Conservation (phyloP, 495 filamentous ascomycete species). For the Clohesyomyces aquaticus region DNA sequence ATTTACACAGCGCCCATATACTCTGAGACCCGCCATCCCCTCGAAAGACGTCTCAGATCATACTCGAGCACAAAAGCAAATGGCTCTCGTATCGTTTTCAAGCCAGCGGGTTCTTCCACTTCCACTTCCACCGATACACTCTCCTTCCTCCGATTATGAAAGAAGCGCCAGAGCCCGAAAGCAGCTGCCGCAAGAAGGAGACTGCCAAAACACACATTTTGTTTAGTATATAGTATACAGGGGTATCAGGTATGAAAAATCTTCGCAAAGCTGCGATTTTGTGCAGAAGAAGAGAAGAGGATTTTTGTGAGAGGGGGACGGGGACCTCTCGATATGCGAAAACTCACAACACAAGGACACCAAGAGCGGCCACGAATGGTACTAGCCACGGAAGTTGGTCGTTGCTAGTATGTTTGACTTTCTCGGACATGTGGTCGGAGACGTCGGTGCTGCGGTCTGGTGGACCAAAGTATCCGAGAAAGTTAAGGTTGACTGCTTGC, state of each 20-base stretch:
- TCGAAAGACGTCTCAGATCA: too few species aligned
- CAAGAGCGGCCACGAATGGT: neutral
- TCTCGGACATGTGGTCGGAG: neutral
- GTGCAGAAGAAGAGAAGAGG: neutral
- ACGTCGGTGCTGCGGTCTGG: neutral
- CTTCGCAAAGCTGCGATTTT: neutral
- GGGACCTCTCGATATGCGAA: neutral
- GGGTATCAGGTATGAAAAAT: neutral
- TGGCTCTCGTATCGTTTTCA: too few species aligned
- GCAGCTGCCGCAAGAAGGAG: neutral
- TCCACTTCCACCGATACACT: too few species aligned
- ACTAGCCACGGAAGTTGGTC: neutral
- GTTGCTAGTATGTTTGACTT: neutral
- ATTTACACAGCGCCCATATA: too few species aligned
- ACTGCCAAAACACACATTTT: neutral
- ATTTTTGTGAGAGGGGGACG: neutral
- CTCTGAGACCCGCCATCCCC: too few species aligned
- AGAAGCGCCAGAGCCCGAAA: neutral
- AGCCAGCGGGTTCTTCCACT: too few species aligned
- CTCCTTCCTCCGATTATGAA: neutral
- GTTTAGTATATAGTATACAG: neutral
- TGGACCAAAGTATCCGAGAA: neutral
- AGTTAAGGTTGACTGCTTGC: neutral
- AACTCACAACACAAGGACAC: slow-evolving; percentile 5
- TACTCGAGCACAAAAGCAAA: too few species aligned